Evolutionary conservation across 2,329 filamentous ascomycete species (phyloP).

Genomic region (Colletotrichum siamense): DNA sequence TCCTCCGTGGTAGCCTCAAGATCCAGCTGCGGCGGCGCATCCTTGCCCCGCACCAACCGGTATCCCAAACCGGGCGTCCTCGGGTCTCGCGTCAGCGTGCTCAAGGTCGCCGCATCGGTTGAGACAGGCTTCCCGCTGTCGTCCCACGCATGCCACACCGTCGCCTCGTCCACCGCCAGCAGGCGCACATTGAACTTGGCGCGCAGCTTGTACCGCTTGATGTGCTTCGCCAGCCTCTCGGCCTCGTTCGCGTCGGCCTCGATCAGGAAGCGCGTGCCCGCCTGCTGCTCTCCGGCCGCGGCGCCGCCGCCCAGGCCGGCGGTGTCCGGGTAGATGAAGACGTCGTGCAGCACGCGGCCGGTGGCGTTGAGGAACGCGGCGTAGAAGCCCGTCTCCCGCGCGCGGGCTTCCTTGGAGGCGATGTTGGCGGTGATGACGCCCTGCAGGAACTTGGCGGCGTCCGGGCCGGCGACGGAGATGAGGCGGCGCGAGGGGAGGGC

Average conservation of each 20-base stretch:
- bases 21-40: conserved; percentile 40
- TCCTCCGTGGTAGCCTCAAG: conserved; percentile 54
- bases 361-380: conserved; percentile 85
- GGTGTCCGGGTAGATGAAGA: conserved; percentile 80
- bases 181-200: conserved; percentile 76
- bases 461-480: conserved; percentile 78
- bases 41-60: conserved; percentile 45
- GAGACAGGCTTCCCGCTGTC: conserved; percentile 34
- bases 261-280: conserved; percentile 61
- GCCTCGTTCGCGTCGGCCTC: conserved; percentile 80
- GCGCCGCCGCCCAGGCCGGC: conserved; percentile 30
- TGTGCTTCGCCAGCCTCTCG: conserved; percentile 67
- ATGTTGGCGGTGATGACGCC: conserved; percentile 82
- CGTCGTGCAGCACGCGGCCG: conserved; percentile 86
- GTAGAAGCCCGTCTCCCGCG: conserved; percentile 67
- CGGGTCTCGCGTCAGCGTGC: conserved; percentile 52
- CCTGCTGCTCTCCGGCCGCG: conserved; percentile 19
- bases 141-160: conserved; percentile 79
- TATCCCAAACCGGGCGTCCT: conserved; percentile 62
- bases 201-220: conserved; percentile 86
- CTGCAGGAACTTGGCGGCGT: conserved; percentile 85
- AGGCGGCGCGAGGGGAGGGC: conserved; percentile 76
- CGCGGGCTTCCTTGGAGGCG: conserved; percentile 40
- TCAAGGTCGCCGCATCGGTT: not conserved
- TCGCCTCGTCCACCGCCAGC: conserved; percentile 68